Conservation (phyloP, 2,329 filamentous ascomycete genomes). For the Bipolaris cookei region DNA sequence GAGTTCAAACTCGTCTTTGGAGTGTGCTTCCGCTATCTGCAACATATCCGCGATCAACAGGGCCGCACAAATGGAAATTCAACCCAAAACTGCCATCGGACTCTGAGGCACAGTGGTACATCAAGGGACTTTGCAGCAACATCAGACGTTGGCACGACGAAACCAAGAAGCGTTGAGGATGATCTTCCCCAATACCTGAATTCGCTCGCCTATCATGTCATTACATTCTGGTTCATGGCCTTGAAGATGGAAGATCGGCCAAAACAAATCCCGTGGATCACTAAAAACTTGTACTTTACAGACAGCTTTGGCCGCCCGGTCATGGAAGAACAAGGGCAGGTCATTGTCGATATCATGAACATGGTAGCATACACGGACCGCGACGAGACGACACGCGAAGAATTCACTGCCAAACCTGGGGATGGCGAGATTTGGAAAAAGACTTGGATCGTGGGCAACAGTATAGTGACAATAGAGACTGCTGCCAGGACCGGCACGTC, state of each 20-base stretch:
- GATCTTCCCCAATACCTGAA: conserved; percentile 93
- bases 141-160: conserved; percentile 43
- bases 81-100: conserved; percentile 45
- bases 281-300: conserved; percentile 78
- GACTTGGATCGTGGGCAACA: conserved; percentile 75
- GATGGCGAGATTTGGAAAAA: conserved; percentile 72
- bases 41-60: conserved; percentile 76
- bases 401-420: conserved; percentile 67
- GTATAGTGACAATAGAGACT: conserved; percentile 76
- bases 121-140: conserved; percentile 51
- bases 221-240: conserved; percentile 95
- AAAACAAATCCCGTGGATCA: conserved; percentile 88
- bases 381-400: conserved; percentile 73
- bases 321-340: conserved; percentile 89
- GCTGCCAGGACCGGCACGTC: conserved; percentile 70
- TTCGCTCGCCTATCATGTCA: conserved; percentile 90
- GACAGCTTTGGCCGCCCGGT: conserved; percentile 76
- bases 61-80: conserved; percentile 46
- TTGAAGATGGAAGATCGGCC: conserved; percentile 83
- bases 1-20: conserved; percentile 95
- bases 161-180: conserved; percentile 61
- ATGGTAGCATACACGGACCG: conserved; percentile 84
- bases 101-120: conserved; percentile 52
- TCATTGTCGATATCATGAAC: conserved; percentile 95
- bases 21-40: conserved; percentile 91